These are phyloP conservation scores for Hsuehochloa calcarea DNA, from an alignment of 176 grass and related monocot species.

Conservation along the genomic window DNA sequence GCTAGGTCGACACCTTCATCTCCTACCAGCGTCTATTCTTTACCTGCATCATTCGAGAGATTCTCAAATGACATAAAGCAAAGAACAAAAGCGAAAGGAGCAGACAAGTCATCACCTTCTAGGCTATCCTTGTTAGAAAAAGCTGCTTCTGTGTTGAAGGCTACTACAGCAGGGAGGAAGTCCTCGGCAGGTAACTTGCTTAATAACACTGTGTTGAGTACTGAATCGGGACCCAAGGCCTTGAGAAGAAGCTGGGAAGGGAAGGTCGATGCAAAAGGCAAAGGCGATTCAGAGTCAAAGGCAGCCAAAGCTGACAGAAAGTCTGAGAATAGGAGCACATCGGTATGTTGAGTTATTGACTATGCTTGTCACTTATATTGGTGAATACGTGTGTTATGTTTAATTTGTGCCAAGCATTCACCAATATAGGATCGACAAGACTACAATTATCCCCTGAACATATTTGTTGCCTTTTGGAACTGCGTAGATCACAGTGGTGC, in stretches of 20 bases:
- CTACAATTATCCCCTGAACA: neutral
- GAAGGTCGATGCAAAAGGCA: conserved; percentile 42
- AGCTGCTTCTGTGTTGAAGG: conserved; percentile 77
- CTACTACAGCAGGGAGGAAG: conserved; percentile 63
- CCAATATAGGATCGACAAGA: neutral
- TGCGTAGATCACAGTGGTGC: neutral
- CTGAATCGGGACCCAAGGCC: conserved; percentile 59
- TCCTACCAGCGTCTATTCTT: conserved; percentile 80
- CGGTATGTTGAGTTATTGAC: conserved; percentile 46
- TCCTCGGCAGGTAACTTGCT: conserved; percentile 56
- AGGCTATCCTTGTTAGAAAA: conserved; percentile 58
- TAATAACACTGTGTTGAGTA: conserved; percentile 37
- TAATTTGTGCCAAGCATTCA: conserved; percentile 13
- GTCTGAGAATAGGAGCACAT: conserved; percentile 51
- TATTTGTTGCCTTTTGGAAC: neutral
- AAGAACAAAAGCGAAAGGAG: conserved; percentile 51
- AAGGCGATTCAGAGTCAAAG: conserved; percentile 54
- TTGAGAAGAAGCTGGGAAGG: conserved; percentile 85
- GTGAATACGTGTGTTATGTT: neutral
- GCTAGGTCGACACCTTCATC: conserved; percentile 62
- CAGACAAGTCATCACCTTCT: conserved; percentile 47
- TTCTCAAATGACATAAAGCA: conserved; percentile 82
- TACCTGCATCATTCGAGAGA: conserved; percentile 76
- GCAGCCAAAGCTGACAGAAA: conserved; percentile 55
- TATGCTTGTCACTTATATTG: conserved; percentile 25